Percentiles rank a stretch among this genome's conserved stretches.
These are phyloP conservation scores for Pistacia atlantica DNA, from an alignment of 345 rosid species.

Conservation along the genomic window DNA sequence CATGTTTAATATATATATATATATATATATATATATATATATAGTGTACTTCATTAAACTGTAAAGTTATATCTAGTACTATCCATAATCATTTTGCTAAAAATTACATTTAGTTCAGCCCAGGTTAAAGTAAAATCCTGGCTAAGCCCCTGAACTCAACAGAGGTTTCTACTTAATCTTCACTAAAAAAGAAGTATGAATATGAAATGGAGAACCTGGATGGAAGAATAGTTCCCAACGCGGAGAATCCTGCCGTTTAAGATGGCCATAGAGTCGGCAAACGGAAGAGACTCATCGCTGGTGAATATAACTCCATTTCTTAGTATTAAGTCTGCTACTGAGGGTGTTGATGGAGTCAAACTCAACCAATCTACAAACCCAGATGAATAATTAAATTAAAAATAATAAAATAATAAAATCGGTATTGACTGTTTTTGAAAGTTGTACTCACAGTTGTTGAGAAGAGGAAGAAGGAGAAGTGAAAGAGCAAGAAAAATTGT, in stretches of 20 bases:
- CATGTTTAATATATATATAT: too few species aligned
- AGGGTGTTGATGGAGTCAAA: slow-evolving; percentile 32
- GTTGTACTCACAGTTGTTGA: slow-evolving; percentile 31
- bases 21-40: too few species aligned
- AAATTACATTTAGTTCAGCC: too few species aligned
- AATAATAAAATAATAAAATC: background rate
- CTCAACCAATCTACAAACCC: slow-evolving; percentile 51
- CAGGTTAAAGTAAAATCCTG: too few species aligned
- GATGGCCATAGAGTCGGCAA: slow-evolving; percentile 82
- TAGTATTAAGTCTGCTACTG: slow-evolving; percentile 61
- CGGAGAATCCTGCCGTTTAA: slow-evolving; percentile 69
- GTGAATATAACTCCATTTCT: slow-evolving; percentile 84
- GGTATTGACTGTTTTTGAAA: background rate
- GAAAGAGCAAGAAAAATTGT: slow-evolving; percentile 42
- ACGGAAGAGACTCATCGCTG: slow-evolving; percentile 58
- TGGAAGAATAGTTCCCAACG: slow-evolving; percentile 61
- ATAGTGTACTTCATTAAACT: too few species aligned
- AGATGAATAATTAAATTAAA: background rate
- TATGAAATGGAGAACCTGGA: background rate
- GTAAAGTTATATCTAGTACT: too few species aligned
- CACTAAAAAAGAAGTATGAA: too few species aligned
- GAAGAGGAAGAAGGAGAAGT: slow-evolving; percentile 33
- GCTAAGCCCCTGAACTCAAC: background rate
- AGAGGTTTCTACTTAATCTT: background rate
- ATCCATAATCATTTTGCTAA: too few species aligned